Evolutionary conservation across 306 rosid genomes (phyloP).

Genomic region (Cucurbita argyrosperma): DNA sequence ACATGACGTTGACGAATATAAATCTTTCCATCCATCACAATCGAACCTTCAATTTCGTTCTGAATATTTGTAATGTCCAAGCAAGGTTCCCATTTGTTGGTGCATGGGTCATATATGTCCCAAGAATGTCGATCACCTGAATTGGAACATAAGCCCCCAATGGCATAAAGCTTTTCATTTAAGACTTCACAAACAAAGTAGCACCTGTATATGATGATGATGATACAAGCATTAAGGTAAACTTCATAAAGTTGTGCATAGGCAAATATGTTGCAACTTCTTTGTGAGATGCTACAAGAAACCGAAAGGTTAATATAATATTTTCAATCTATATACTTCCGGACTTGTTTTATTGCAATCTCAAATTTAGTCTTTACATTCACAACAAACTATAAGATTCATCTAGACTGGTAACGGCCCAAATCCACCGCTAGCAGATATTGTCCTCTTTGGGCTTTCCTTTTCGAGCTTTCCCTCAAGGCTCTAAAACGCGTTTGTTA

Average conservation of each 20-base stretch:
- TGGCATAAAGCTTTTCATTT: conserved; percentile 55
- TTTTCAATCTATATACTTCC: too few relatives aligned
- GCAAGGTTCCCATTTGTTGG: conserved; percentile 39
- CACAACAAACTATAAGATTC: too few relatives aligned
- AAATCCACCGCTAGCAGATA: too few relatives aligned
- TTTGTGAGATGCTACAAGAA: not conserved
- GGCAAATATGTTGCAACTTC: not conserved
- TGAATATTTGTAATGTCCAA: conserved; percentile 29
- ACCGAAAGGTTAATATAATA: not conserved
- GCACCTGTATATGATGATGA: conserved; percentile 39
- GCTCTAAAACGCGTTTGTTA: too few relatives aligned
- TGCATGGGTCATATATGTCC: conserved; percentile 58
- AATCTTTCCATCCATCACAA: conserved; percentile 69
- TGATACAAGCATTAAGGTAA: conserved; percentile 1
- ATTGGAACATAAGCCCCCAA: conserved; percentile 64
- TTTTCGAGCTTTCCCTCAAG: too few relatives aligned
- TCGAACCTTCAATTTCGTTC: conserved; percentile 54
- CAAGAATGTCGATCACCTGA: conserved; percentile 61
- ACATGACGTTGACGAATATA: conserved; percentile 44
- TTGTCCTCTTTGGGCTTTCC: too few relatives aligned
- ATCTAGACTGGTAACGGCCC: too few relatives aligned
- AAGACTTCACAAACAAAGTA: conserved; percentile 68
- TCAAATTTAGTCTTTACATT: too few relatives aligned
- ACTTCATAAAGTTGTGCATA: not conserved
- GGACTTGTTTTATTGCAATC: too few relatives aligned